phyloP scores from a whole-genome alignment of 2,329 filamentous ascomycete genomes.

The Fragosphaeria purpurea region DNA sequence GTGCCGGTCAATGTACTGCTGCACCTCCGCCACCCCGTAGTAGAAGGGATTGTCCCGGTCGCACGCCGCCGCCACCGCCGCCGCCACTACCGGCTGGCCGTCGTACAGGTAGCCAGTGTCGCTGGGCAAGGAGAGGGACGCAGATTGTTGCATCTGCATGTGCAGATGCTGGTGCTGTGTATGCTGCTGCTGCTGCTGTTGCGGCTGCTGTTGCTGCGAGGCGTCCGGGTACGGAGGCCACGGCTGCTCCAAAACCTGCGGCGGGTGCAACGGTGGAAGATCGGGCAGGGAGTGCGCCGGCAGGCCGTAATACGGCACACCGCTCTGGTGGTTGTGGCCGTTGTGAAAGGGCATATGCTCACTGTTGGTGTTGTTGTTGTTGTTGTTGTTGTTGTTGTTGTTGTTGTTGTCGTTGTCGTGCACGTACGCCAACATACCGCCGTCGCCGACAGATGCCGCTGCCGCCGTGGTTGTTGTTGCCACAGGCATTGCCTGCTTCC shows the following conservation, averaged over 20 bases:
- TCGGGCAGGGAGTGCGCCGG: too few relatives aligned
- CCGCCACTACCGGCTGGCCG: not conserved
- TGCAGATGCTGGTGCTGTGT: not conserved
- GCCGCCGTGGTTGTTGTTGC: too few relatives aligned
- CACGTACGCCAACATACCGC: not conserved
- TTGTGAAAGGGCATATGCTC: too few relatives aligned
- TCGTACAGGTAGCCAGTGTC: not conserved
- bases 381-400: slow-evolving; percentile 19
- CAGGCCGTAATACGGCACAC: too few relatives aligned
- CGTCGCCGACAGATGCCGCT: too few relatives aligned
- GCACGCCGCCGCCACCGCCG: not conserved
- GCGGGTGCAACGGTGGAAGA: too few relatives aligned
- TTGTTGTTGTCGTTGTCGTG: slow-evolving; percentile 24
- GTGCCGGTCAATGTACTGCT: slow-evolving; percentile 14
- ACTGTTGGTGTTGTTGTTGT: slow-evolving; percentile 21
- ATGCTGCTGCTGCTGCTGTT: slow-evolving; percentile 1
- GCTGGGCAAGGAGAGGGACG: too few relatives aligned
- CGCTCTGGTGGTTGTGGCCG: too few relatives aligned
- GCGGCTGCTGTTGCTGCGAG: slow-evolving; percentile 2
- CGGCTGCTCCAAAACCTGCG: too few relatives aligned
- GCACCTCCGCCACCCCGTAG: slow-evolving; percentile 9
- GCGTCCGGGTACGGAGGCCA: too few relatives aligned
- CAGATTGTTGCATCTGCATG: not conserved
- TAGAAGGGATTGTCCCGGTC: slow-evolving; percentile 8
- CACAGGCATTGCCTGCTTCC: too few relatives aligned